Conservation (phyloP, 306 rosid genomes). For the Hylodesmum podocarpum region DNA sequence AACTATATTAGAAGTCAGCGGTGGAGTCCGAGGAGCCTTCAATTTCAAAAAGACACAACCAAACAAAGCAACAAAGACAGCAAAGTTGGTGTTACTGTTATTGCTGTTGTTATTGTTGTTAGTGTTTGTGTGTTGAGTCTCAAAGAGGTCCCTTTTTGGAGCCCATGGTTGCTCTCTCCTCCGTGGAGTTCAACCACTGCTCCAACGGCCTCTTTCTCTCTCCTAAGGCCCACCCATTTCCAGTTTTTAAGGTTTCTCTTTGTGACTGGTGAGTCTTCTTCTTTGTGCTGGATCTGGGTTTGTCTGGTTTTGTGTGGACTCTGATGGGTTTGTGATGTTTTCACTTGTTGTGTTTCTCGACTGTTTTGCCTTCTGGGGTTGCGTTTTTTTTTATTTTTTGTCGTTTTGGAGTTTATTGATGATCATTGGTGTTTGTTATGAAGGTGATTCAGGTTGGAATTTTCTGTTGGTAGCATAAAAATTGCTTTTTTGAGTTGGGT, state of each 20-base stretch:
- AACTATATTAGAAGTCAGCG: slow-evolving; percentile 37
- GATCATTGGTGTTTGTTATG: slow-evolving; percentile 11
- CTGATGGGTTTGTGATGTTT: slow-evolving; percentile 28
- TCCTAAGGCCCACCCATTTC: not conserved
- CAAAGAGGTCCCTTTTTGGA: slow-evolving; percentile 20
- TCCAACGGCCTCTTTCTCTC: slow-evolving; percentile 47
- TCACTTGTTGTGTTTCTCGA: slow-evolving; percentile 14
- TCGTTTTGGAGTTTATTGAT: not conserved
- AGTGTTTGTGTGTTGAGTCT: not conserved
- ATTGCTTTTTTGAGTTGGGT: not conserved
- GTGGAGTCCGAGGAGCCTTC: slow-evolving; percentile 48
- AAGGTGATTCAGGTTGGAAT: not conserved
- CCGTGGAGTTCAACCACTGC: slow-evolving; percentile 52
- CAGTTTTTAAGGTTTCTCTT: slow-evolving; percentile 14
- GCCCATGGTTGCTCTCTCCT: slow-evolving; percentile 23
- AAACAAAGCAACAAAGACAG: not conserved
- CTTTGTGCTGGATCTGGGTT: slow-evolving; percentile 49
- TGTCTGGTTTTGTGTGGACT: slow-evolving; percentile 21
- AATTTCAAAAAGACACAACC: slow-evolving; percentile 30
- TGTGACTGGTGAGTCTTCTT: not conserved
- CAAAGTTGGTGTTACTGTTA: slow-evolving; percentile 4
- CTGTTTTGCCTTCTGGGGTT: slow-evolving; percentile 37
- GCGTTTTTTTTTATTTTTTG: not conserved
- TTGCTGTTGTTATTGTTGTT: not conserved
- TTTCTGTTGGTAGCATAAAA: slow-evolving; percentile 6